Percentiles rank a stretch among this genome's conserved stretches.
Conservation (phyloP, 345 rosid species). For the Microcos paniculata region DNA sequence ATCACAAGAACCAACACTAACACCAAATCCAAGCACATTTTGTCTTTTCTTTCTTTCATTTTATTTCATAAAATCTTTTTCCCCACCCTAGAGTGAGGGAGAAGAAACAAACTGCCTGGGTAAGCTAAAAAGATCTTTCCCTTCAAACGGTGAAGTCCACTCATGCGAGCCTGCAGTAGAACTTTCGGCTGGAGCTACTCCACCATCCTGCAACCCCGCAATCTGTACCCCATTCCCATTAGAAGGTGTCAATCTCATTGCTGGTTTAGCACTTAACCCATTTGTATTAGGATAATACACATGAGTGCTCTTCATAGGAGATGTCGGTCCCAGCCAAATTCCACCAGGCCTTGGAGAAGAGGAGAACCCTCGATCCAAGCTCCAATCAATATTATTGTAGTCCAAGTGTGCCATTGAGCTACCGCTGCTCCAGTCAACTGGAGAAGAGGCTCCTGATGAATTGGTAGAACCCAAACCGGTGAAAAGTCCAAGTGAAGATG, state of each 20-base stretch:
- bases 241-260: constrained; percentile 36
- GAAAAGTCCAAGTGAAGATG: constrained; percentile 79
- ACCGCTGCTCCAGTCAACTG: constrained; percentile 71
- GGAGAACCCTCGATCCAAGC: constrained; percentile 53
- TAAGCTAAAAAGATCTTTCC: constrained; percentile 82
- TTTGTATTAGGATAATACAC: constrained; percentile 38
- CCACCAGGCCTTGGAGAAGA: constrained; percentile 39
- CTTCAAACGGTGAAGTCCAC: constrained; percentile 93
- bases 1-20: constrained; percentile 37
- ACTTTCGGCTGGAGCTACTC: constrained; percentile 35
- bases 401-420: constrained; percentile 56
- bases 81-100: constrained; percentile 67
- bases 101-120: constrained; percentile 81
- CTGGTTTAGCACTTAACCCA: constrained; percentile 36
- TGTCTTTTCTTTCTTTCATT: constrained; percentile 19
- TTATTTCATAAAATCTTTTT: constrained; percentile 41
- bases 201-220: constrained; percentile 46
- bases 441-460: constrained; percentile 61
- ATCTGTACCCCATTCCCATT: constrained; percentile 39
- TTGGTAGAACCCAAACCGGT: constrained; percentile 59
- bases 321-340: constrained; percentile 41
- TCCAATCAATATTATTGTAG: constrained; percentile 78
- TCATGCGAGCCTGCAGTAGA: constrained; percentile 50
- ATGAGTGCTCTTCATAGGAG: constrained; percentile 33
- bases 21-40: constrained; percentile 50